phyloP scores from a whole-genome alignment of 495 filamentous ascomycete genomes.

The Articulospora tetracladia region DNA sequence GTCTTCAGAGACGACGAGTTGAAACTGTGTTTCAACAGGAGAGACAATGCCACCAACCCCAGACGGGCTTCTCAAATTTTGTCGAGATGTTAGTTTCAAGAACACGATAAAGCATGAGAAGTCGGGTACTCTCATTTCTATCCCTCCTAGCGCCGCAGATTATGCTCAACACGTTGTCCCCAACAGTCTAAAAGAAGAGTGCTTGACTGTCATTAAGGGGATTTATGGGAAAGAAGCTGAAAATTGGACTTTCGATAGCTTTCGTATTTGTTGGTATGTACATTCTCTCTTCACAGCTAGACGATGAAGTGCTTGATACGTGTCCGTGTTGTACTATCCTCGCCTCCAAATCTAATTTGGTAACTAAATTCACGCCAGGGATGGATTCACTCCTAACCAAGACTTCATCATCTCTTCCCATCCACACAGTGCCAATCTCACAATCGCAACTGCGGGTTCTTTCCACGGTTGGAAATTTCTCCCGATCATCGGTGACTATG shows the following conservation, averaged over 20 bases:
- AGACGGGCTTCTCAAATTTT: conserved; percentile 18
- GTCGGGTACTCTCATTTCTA: conserved; percentile 16
- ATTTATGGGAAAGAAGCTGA: conserved; percentile 17
- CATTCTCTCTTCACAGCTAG: too few species aligned
- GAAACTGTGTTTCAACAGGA: neutral
- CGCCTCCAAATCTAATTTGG: too few species aligned
- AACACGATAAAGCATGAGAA: conserved; percentile 4
- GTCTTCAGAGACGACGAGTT: neutral
- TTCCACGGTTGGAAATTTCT: conserved; percentile 59
- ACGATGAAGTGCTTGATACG: neutral
- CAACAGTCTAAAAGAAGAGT: conserved; percentile 12
- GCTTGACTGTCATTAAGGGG: conserved; percentile 3
- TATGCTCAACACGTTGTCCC: conserved; percentile 10
- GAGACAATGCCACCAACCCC: conserved; percentile 3
- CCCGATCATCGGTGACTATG: conserved; percentile 55
- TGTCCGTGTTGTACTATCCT: neutral
- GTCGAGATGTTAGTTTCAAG: conserved; percentile 17
- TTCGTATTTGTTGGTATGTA: conserved; percentile 23
- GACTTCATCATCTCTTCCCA: conserved; percentile 57
- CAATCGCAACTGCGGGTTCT: conserved; percentile 42
- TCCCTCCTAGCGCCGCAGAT: conserved; percentile 10
- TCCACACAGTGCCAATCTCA: conserved; percentile 41
- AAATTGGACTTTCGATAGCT: conserved; percentile 9
- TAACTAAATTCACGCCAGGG: conserved; percentile 11
- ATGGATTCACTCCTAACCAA: conserved; percentile 38